A percentile compares a stretch with the other conserved stretches of the same genome.
Conservation (phyloP, 768 basidiomycete genomes). For the Lentinus brumalis region DNA sequence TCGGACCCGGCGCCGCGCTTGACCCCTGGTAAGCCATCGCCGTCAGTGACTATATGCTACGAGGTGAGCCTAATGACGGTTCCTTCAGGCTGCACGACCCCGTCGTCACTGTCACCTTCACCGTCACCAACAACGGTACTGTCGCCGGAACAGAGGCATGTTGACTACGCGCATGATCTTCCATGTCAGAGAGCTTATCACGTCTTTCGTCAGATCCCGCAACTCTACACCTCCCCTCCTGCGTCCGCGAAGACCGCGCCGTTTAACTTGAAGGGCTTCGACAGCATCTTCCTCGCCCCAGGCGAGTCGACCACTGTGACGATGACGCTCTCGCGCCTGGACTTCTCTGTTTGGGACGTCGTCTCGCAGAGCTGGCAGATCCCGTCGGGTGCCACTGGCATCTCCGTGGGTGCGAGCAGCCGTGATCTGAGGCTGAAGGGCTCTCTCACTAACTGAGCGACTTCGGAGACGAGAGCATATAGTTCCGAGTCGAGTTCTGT, state of each 20-base stretch:
- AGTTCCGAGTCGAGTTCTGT: neutral
- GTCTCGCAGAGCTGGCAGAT: slow-evolving; percentile 56
- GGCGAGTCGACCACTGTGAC: slow-evolving; percentile 50
- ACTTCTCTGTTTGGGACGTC: slow-evolving; percentile 58
- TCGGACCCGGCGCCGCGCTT: slow-evolving; percentile 19
- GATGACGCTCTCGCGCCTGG: slow-evolving; percentile 50
- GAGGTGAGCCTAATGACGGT: neutral
- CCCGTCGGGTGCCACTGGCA: slow-evolving; percentile 47
- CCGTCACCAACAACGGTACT: slow-evolving; percentile 39
- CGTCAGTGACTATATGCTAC: slow-evolving; percentile 24
- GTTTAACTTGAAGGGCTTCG: slow-evolving; percentile 37
- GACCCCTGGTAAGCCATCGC: slow-evolving; percentile 17
- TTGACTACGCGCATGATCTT: neutral
- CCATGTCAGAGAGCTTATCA: neutral
- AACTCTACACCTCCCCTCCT: slow-evolving; percentile 70
- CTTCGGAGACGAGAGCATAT: neutral
- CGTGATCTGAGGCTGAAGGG: slow-evolving; percentile 53
- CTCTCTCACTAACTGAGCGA: slow-evolving; percentile 26
- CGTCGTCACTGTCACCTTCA: slow-evolving; percentile 35
- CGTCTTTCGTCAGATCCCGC: slow-evolving; percentile 53
- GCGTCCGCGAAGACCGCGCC: slow-evolving; percentile 34
- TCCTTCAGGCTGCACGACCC: slow-evolving; percentile 31
- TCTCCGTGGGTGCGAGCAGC: slow-evolving; percentile 26
- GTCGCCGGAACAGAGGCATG: slow-evolving; percentile 33
- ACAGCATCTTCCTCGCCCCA: slow-evolving; percentile 38